Evolutionary conservation across 169 alveolate genomes (phyloP).

Genomic region (Plasmodium cynomolgi): DNA sequence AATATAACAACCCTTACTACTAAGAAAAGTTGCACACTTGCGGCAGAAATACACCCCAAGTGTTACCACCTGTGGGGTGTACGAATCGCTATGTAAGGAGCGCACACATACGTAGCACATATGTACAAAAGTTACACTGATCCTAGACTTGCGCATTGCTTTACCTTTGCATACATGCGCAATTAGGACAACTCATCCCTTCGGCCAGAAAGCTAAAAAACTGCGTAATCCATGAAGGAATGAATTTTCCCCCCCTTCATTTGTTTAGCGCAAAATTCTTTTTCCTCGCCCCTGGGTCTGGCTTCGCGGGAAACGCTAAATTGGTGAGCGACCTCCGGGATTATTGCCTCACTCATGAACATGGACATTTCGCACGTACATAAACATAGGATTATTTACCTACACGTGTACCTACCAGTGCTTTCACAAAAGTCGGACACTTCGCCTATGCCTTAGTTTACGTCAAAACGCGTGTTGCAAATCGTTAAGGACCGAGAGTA

Average conservation of each 20-base stretch:
- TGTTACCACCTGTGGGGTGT: neutral
- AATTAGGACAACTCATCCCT: neutral
- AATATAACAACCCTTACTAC: neutral
- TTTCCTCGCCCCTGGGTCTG: neutral
- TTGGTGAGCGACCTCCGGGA: neutral
- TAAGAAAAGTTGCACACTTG: neutral
- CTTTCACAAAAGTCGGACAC: neutral
- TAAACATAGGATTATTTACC: neutral
- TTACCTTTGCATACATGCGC: neutral
- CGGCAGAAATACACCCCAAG: neutral
- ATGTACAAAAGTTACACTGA: neutral
- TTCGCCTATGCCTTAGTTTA: neutral
- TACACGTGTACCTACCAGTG: neutral
- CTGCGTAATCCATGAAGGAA: neutral
- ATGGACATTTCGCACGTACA: neutral
- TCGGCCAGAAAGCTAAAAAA: neutral
- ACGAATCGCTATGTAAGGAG: neutral
- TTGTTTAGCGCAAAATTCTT: neutral
- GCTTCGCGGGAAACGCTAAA: neutral
- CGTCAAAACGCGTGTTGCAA: neutral
- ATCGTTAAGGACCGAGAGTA: neutral
- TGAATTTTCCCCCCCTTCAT: neutral
- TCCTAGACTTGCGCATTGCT: neutral
- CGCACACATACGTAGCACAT: neutral
- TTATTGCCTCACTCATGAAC: neutral